Percentiles rank a stretch among this genome's conserved stretches.
Conservation (phyloP, 2,329 filamentous ascomycete genomes). For the Botrytis porri region DNA sequence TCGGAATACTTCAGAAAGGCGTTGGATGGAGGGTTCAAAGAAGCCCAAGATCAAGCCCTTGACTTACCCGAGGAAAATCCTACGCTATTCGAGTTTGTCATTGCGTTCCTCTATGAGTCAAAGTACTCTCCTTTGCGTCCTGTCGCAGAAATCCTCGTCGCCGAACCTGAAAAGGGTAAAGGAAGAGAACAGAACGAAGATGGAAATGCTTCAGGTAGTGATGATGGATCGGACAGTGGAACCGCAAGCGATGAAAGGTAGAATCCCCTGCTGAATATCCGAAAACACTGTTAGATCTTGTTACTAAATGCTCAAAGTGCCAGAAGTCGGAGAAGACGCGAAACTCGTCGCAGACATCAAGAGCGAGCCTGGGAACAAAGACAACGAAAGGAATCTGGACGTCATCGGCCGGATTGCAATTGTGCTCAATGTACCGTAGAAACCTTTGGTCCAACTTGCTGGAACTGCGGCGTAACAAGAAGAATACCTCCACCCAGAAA, state of each 20-base stretch:
- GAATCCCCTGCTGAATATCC: background rate
- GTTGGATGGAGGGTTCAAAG: slow-evolving; percentile 47
- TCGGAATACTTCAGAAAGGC: slow-evolving; percentile 50
- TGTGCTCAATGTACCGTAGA: slow-evolving; percentile 43
- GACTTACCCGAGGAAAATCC: slow-evolving; percentile 52
- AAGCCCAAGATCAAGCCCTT: slow-evolving; percentile 47
- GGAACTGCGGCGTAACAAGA: slow-evolving; percentile 42
- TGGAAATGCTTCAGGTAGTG: slow-evolving; percentile 27
- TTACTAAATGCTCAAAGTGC: slow-evolving; percentile 27
- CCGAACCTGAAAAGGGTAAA: slow-evolving; percentile 41
- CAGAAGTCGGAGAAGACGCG: slow-evolving; percentile 38
- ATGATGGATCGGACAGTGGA: slow-evolving; percentile 39
- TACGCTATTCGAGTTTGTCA: slow-evolving; percentile 50
- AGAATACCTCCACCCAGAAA: slow-evolving; percentile 32
- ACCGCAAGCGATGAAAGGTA: slow-evolving; percentile 41
- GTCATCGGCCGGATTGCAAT: slow-evolving; percentile 46
- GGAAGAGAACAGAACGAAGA: slow-evolving; percentile 43
- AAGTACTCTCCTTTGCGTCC: slow-evolving; percentile 47
- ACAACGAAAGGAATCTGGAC: slow-evolving; percentile 45
- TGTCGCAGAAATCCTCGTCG: slow-evolving; percentile 37
- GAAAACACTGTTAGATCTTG: background rate
- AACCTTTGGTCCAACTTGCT: slow-evolving; percentile 41
- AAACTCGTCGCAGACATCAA: slow-evolving; percentile 39
- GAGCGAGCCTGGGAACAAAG: slow-evolving; percentile 41
- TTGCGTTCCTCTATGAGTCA: slow-evolving; percentile 51